Percentiles rank a stretch among this genome's conserved stretches.
phyloP scores from a whole-genome alignment of 148 eudicot species.

The Suaeda aralocaspica region DNA sequence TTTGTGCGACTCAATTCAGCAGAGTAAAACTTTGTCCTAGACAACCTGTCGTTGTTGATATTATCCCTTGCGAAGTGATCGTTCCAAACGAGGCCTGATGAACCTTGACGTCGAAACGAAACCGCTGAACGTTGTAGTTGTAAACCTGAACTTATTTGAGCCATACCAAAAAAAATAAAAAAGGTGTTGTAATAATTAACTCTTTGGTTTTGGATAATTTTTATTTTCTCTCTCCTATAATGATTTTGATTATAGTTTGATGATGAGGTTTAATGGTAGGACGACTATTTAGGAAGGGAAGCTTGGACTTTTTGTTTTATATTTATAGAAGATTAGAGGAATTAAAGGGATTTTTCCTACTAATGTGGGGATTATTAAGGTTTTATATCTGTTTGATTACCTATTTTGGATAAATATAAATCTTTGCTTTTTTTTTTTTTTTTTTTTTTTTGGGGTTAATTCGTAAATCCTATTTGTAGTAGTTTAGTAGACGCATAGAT shows the following conservation, averaged over 20 bases:
- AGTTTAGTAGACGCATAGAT: too few relatives aligned
- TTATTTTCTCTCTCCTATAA: not conserved
- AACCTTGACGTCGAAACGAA: slow-evolving; percentile 68
- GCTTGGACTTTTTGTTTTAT: not conserved
- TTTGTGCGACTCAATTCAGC: slow-evolving; percentile 22
- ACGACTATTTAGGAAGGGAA: not conserved
- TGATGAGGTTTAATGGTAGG: not conserved
- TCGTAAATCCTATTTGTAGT: too few relatives aligned
- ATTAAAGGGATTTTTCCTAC: too few relatives aligned
- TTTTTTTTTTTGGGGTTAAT: too few relatives aligned
- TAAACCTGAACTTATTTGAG: slow-evolving; percentile 20
- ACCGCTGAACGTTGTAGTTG: slow-evolving; percentile 44
- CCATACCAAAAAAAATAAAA: too few relatives aligned
- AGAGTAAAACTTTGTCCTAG: slow-evolving; percentile 12
- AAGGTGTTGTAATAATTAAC: too few relatives aligned
- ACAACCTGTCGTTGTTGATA: not conserved
- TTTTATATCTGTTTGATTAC: too few relatives aligned
- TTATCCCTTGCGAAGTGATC: slow-evolving; percentile 37
- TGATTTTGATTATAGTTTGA: not conserved
- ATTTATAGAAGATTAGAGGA: not conserved
- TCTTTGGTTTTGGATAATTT: not conserved
- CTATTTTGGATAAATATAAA: too few relatives aligned
- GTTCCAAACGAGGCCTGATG: slow-evolving; percentile 58
- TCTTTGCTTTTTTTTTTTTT: too few relatives aligned
- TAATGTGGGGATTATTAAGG: too few relatives aligned